Conservation (phyloP, 2,329 filamentous ascomycete genomes). For the Corinectria fuckeliana region DNA sequence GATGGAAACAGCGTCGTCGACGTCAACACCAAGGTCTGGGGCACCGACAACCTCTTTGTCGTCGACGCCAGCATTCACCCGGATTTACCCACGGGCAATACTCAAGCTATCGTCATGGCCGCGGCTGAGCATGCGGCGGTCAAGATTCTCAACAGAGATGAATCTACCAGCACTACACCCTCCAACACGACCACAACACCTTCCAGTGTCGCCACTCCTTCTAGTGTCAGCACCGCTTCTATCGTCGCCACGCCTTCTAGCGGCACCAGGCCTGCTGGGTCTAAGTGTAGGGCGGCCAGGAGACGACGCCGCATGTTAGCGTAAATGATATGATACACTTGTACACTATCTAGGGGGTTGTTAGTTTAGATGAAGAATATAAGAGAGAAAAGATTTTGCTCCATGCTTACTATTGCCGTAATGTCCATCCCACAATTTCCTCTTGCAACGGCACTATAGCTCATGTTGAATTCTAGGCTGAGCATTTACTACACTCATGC, state of each 20-base stretch:
- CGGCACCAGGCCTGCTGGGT: background rate
- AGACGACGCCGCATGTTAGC: background rate
- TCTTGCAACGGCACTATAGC: no score
- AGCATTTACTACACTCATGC: no score
- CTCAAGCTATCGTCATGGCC: conserved; percentile 68
- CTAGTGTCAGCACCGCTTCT: background rate
- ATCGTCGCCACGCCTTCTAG: background rate
- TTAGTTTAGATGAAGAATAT: background rate
- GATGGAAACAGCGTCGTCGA: conserved; percentile 67
- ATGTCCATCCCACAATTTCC: no score
- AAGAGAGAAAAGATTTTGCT: no score
- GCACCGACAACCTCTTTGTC: conserved; percentile 72
- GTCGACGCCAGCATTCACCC: conserved; percentile 74
- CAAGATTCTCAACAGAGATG: conserved; percentile 24
- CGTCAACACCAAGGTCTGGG: conserved; percentile 67
- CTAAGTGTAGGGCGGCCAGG: background rate
- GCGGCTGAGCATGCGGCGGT: conserved; percentile 65
- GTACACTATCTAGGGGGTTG: no score
- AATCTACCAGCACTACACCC: background rate
- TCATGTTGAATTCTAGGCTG: no score
- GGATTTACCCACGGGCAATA: conserved; percentile 72
- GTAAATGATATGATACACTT: background rate
- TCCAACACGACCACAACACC: background rate
- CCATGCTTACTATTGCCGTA: no score
- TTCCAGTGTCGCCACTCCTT: background rate